Evolutionary conservation across 768 basidiomycete species (phyloP).

Genomic region (Suillus clintonianus): DNA sequence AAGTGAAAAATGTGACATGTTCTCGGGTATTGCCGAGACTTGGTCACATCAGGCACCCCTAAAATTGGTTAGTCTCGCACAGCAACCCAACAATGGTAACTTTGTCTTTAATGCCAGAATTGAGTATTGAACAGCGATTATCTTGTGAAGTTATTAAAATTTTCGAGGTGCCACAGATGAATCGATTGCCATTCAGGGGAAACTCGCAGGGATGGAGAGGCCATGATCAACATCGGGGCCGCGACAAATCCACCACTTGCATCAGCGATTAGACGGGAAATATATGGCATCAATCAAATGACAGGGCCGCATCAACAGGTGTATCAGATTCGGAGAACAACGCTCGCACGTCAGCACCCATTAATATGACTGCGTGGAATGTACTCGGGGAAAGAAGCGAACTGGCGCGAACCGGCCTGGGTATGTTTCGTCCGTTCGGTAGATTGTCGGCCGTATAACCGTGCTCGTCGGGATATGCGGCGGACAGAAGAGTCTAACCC

Average conservation of each 20-base stretch:
- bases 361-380: not conserved
- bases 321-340: slow-evolving; percentile 33
- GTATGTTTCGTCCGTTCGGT: not conserved
- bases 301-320: not conserved
- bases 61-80: not conserved
- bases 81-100: not conserved
- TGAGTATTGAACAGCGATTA: not conserved
- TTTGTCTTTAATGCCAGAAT: not conserved
- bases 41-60: not conserved
- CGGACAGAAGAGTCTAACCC: not conserved
- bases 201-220: not conserved
- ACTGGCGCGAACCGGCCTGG: slow-evolving; percentile 7
- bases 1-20: not conserved
- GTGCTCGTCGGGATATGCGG: not conserved
- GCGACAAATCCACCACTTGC: not conserved
- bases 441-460: not conserved
- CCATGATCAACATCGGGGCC: not conserved
- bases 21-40: not conserved
- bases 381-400: slow-evolving; percentile 12
- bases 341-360: slow-evolving; percentile 30
- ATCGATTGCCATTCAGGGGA: not conserved
- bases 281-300: not conserved
- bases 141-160: not conserved
- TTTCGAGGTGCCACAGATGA: not conserved
- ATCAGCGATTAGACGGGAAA: not conserved